Base-by-base conservation (phyloP, 257 asterid genomes). In the Lycium ferocissimum region DNA sequence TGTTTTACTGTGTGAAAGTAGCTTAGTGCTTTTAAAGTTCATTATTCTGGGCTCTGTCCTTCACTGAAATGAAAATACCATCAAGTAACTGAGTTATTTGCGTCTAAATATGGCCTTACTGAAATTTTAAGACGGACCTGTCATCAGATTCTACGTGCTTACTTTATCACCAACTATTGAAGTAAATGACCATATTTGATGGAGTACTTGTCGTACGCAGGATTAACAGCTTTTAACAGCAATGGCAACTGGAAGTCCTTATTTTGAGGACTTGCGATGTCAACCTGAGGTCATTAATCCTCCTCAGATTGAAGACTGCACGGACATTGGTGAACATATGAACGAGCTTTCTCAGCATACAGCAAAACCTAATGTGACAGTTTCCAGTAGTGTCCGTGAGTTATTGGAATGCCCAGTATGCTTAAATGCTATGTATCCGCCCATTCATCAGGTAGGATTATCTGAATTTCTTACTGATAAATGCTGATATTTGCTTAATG, bases 391-490 rank as follows among this genome's bases (percentile, higher is more conserved):
- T 76, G 91, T 90, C 53, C 87, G 90, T 37, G 89, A 88, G 47
- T 86, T 92, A 20, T 84, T 92, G 88, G 93, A 92, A 86, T 92
- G 94, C 47, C 93, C 94, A 3, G 94, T 89, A 17, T 92, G 94
- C 90, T 87, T 90, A 86, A 92, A 90, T 85, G 91, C 93, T 22
- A 90, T 90, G 94, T 92, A 90, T 49, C 94, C 94, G 43, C 93
- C 93, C 59, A 91, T 91, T 26, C 88, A 88, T 82, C 91, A 90
- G 93, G 93, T 90, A 85, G 37, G 35, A 33, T 33, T 47, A 56
- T 61, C 15, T 59, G 43, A 15, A 59, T 47, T 63, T 14, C 53
- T 82, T 54, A 9, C 51, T 75, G 40, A 12, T 49, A 75, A 75
- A 12, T 75, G 61, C 20, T 20, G 81, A 20, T 35, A 13, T 75